Conservation (phyloP, 768 basidiomycete species). For the Trametes meyenii region DNA sequence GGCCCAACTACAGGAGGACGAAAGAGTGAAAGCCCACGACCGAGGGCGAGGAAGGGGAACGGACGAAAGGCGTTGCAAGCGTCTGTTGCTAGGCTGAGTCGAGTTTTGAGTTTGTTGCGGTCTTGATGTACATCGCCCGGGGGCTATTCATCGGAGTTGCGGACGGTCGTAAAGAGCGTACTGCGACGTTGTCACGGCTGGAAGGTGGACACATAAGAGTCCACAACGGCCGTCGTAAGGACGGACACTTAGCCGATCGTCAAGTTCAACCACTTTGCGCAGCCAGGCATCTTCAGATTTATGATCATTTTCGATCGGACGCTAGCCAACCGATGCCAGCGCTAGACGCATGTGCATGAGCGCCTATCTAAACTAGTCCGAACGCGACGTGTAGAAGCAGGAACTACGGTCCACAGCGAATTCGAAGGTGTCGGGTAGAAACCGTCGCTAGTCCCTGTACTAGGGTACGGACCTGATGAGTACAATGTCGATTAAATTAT, state of each 20-base stretch:
- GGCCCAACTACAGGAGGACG: not conserved
- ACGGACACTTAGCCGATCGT: conserved; percentile 4
- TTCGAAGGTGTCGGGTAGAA: no score
- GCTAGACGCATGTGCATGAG: not conserved
- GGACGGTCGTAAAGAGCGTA: not conserved
- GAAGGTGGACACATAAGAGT: conserved; percentile 15
- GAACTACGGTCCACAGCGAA: no score
- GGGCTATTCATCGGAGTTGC: not conserved
- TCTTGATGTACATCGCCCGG: conserved; percentile 3
- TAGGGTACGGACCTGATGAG: no score
- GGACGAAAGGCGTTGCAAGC: conserved; percentile 14
- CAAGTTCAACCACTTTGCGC: not conserved
- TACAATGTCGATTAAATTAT: no score
- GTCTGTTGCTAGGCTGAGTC: conserved; percentile 14
- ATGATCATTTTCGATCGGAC: not conserved
- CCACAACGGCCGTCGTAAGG: not conserved
- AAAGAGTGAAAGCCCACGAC: conserved; percentile 20
- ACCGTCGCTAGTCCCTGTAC: no score
- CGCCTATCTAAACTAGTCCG: no score
- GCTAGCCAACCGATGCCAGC: not conserved
- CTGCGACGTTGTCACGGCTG: not conserved
- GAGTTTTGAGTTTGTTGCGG: conserved; percentile 13
- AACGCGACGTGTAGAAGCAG: no score
- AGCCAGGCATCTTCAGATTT: not conserved
- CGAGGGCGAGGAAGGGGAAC: conserved; percentile 4